A percentile compares a stretch with the other conserved stretches of the same genome.
phyloP scores from a whole-genome alignment of 2,329 filamentous ascomycete species.

The Fusarium longipes region DNA sequence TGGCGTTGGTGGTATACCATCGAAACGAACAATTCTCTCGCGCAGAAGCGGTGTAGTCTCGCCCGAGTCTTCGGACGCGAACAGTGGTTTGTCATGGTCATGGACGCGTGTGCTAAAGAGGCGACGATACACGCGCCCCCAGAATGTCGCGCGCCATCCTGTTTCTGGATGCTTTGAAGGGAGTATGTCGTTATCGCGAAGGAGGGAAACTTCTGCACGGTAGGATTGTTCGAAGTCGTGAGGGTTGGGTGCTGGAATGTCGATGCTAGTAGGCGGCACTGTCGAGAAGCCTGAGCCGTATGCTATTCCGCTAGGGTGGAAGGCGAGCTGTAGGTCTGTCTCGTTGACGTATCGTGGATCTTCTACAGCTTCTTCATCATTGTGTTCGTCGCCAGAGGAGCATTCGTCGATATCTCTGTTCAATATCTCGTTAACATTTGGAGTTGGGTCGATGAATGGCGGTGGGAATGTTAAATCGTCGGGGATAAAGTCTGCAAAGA shows the following conservation, averaged over 20 bases:
- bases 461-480: conserved; percentile 25
- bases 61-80: background rate
- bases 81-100: conserved; percentile 24
- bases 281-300: conserved; percentile 38
- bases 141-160: conserved; percentile 7
- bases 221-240: conserved; percentile 39
- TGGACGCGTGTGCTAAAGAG: conserved; percentile 30
- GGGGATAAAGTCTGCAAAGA: conserved; percentile 40
- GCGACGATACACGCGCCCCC: conserved; percentile 22
- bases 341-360: conserved; percentile 10
- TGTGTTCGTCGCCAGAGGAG: conserved; percentile 34
- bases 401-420: conserved; percentile 39
- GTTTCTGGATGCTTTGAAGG: conserved; percentile 3
- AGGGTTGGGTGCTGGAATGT: conserved; percentile 33
- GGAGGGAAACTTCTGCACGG: conserved; percentile 30
- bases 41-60: conserved; percentile 28
- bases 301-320: conserved; percentile 35
- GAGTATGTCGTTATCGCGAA: conserved; percentile 40
- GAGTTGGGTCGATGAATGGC: conserved; percentile 21
- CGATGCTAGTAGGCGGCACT: conserved; percentile 27
- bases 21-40: background rate
- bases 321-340: conserved; percentile 33
- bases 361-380: conserved; percentile 22
- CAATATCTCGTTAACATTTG: conserved; percentile 36
- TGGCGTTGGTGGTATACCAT: conserved; percentile 23